Evolutionary conservation across 257 asterid species (phyloP), one percentile per base, ranked within the genome.

Genomic region (Nicotiana knightiana): DNA sequence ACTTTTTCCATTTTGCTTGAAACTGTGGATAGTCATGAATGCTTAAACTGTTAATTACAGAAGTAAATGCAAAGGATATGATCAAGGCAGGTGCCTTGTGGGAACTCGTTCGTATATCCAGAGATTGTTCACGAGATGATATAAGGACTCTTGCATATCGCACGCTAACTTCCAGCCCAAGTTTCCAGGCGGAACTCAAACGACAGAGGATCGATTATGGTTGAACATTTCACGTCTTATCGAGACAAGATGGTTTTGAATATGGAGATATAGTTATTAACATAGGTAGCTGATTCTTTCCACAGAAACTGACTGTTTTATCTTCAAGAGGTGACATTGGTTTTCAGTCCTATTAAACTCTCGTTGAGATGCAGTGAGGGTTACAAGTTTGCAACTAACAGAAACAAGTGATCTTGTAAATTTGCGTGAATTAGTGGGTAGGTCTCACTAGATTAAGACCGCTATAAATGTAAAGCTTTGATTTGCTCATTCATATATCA

Each of bases 81-180:
- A 87, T 92, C 32, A 85, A 58, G 35, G 92, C 90, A 28, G 95
- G 97, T 65, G 97, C 97, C 5, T 33, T 92, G 62, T 88, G 97
- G 97, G 97, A 92, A 85, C 97, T 94, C 30, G 94, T 93, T 82
- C 94, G 93, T 58, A 88, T 92, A 63, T 90, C 97, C 9, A 87
- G 87, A 77, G 93, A 91, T 62, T 91, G 98, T 85, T 85, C 93
- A 59, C 89, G 97, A 55, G 97, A 92, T 30, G 98, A 92, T 83
- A 88, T 91, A 84, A 87, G 90, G 83, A 88, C 88, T 66, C 97
- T 94, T 21, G 98, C 97, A 10, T 86, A 64, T 43, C 89, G 91
- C 73, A 91, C 91, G 12, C 87, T 90, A 43, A 89, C 87, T 76
- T 88, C 89, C 39, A 90, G 85, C 89, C 87, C 94, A 16, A 81